Base-by-base conservation (phyloP, 495 filamentous ascomycete species). In the Podospora pseudoanserina region DNA sequence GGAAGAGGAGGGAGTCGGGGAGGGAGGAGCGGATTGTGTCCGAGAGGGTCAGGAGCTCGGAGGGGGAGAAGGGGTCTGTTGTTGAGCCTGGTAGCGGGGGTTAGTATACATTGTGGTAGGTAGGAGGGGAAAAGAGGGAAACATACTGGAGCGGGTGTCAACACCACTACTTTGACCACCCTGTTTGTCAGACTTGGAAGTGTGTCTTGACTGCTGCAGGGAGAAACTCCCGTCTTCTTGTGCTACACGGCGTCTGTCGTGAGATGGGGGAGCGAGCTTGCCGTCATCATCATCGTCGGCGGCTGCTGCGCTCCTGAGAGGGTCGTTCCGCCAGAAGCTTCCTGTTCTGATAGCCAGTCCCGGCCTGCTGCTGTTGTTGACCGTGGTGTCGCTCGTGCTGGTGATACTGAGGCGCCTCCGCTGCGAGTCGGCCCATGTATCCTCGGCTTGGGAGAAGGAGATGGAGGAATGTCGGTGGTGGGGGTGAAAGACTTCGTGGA, bases 1-100 rank as follows among this genome's bases (percentile, higher is more conserved):
- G 68, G 5, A 72, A 73, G 3, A 69, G 67, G 18, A 23, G 64
- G 44, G 70, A 58, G 28, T 64, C 53, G 20, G 44, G 19, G 19
- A 84, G 70, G 18, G 71, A 73, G 23, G 55, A 67, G 0, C 82
- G 74, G 23, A 81, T 61, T 0, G 73, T 72, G 65, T 82, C 76
- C 9, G 78, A 78, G 3, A 84, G 69, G 9, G 70, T 64, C 2
- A 78, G 68, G 0, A 82, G 68, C 15, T 23, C 2, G 1, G 27
- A 5, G 5, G 34, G 57, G 44, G 23, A 4, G 23, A 34, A 19
- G 64, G 20, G 23, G 64, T 58, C 11, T 23, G 23, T 23, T 3
- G 27, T 15, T 34, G 19, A 30, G 39, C 39, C 39, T 49, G 11
- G 5, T 11, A 39, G 11, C 13, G 39, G 39, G 7, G 11, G 2